Conservation (phyloP, 2,329 filamentous ascomycete genomes). For the Trichoderma hamatum region DNA sequence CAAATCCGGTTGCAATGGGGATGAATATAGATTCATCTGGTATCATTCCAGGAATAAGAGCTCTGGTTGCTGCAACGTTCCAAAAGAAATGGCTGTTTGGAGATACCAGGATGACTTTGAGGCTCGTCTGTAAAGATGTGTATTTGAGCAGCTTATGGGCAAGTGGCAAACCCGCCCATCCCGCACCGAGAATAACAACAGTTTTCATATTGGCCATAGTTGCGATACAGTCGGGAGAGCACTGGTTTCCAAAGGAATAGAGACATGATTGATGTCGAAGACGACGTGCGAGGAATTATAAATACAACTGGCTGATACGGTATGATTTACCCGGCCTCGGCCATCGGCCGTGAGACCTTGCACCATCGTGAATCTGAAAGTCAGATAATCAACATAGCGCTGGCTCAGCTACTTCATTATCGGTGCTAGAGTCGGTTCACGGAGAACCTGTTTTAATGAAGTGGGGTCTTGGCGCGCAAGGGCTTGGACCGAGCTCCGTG, state of each 20-base stretch:
- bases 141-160: constrained; percentile 57
- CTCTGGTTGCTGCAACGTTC: constrained; percentile 60
- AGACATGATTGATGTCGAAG: neutral
- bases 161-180: constrained; percentile 54
- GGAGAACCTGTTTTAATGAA: neutral
- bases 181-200: constrained; percentile 56
- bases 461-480: neutral
- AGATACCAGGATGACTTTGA: constrained; percentile 57
- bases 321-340: neutral
- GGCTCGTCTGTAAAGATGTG: constrained; percentile 45
- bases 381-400: neutral
- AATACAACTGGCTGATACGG: neutral
- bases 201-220: constrained; percentile 42
- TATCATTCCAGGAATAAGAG: constrained; percentile 53
- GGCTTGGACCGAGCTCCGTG: constrained; percentile 38
- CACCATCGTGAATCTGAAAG: neutral
- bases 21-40: constrained; percentile 51
- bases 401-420: neutral
- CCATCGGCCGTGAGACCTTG: neutral
- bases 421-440: neutral
- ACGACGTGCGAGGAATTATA: neutral
- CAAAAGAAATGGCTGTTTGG: constrained; percentile 59
- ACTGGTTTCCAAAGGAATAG: neutral
- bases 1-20: constrained; percentile 50
- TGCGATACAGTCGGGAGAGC: neutral